Evolutionary conservation across 2,329 filamentous ascomycete species (phyloP), one percentile per base, ranked within the genome.

Genomic region (Meredithiella fracta): DNA sequence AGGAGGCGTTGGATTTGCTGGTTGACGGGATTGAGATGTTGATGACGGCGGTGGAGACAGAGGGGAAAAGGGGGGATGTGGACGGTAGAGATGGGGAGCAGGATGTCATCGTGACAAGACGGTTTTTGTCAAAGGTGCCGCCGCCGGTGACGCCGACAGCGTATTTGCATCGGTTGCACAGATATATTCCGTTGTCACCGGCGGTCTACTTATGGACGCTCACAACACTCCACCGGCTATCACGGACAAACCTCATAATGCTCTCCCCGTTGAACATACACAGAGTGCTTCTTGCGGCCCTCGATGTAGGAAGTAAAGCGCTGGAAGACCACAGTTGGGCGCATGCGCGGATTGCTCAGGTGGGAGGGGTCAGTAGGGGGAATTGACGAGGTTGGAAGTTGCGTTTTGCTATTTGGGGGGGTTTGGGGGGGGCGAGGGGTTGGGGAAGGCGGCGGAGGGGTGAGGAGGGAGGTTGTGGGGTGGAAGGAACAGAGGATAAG

Each of bases 311-410:
- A 14, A 92, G 90, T 78, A 98, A 97, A 70, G 86, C 88, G 0
- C 72, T 96, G n/a, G 91, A 98, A 67, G 91, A 97, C 67, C 76
- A 91, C 55, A 86, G 83, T 62, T 95, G 94, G 69, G 80, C 86
- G 7, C 91, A 96, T 69, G 76, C 76, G 59, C 84, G 88, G 56
- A 82, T 96, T 61, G 83, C 91, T 17, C 85, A 83, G 61, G 90
- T 97, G 1, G 91, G 92, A 44, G 91, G 91, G 17, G 88, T 97
- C 15, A 86, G 80, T 64, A 85, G 65, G 72, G 73, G 17, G 89
- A 97, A 68, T 75, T 98, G 53, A 85, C 85, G 42, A 77, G 85
- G 59, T 71, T 97, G 44, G 92, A 97, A 72, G 86, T 97, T 59
- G 89, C 85, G 63, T 91, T 91, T 65, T 90, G 86, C 68, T 91